Evolutionary conservation across 2,329 filamentous ascomycete species (phyloP), one percentile per base, ranked within the genome.

Genomic region (Davidsoniella australis): DNA sequence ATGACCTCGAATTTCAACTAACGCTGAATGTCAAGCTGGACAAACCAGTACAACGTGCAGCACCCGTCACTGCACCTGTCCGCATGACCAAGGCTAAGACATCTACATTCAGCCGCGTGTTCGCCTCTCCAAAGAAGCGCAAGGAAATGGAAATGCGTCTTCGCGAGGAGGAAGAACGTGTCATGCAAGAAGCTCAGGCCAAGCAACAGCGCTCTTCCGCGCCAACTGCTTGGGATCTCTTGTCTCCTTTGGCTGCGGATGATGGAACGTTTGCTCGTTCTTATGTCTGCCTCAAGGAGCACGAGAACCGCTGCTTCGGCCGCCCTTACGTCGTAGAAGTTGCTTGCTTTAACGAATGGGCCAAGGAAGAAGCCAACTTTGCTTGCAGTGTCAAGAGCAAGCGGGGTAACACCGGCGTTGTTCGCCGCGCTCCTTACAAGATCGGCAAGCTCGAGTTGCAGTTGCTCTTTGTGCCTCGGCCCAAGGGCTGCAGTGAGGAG

Each of bases 291-390:
- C 73, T 98, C 47, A 91, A 89, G 63, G 88, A 94, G 61, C 87
- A 95, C 60, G 91, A 98, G 65, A 71, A 77, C 48, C 75, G 81
- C 54, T 91, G 88, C 60, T 98, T 84, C 58, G 91, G 91, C 36
- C 80, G 91, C 16, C 87, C 86, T 7, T 82, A 89, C 59, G 80
- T 80, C 54, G 85, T 88, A 14, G 88, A 96, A 57, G 79, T 96
- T 50, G 84, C 86, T 16, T 93, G 87, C 65, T 98, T 96, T 74
- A 98, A 98, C 60, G 91, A 98, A 67, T 98, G 91, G 91, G 91
- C 91, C 0, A 80, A 84, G 2, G 91, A 98, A 61, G 85, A 91
- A 57, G 78, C 76, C 8, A 72, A 71, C 20, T 81, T 81, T 53
- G 77, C 82, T 4, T 93, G 80, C 59, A 95, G 86, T 63, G 82